Conservation (phyloP, 352 stramenopile species). For the Globisporangium acanthophoron region DNA sequence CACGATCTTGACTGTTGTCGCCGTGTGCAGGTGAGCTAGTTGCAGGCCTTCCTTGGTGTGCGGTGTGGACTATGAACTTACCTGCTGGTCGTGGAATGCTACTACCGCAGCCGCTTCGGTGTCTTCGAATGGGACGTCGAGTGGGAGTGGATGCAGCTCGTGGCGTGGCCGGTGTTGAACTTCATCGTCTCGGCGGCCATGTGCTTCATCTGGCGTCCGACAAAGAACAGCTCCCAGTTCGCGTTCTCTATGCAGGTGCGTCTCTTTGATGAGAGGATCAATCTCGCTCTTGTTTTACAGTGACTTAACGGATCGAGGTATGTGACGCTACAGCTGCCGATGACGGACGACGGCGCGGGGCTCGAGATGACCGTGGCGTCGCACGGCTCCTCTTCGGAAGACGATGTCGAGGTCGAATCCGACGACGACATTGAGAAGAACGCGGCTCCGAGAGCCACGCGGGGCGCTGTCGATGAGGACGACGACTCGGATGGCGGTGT, state of each 20-base stretch:
- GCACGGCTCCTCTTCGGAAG: constrained; percentile 37
- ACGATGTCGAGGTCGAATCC: constrained; percentile 66
- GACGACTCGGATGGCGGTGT: constrained; percentile 44
- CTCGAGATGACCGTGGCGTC: constrained; percentile 61
- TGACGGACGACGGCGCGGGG: constrained; percentile 54
- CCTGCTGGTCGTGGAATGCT: neutral
- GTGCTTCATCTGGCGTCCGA: constrained; percentile 88
- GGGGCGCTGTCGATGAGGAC: constrained; percentile 24
- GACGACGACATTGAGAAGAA: constrained; percentile 50
- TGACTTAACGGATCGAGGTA: neutral
- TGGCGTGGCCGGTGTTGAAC: constrained; percentile 89
- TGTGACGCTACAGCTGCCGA: constrained; percentile 37
- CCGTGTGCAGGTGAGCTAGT: constrained; percentile 42
- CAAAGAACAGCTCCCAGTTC: constrained; percentile 80
- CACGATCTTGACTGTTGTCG: constrained; percentile 76
- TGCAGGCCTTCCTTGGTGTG: neutral
- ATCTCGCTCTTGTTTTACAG: constrained; percentile 1
- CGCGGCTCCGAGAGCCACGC: constrained; percentile 16
- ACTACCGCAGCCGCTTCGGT: constrained; percentile 43
- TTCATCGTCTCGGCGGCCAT: constrained; percentile 87
- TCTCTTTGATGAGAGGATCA: neutral
- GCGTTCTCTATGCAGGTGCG: constrained; percentile 80
- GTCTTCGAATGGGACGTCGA: constrained; percentile 89
- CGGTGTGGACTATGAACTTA: neutral
- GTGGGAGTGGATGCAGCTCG: constrained; percentile 90